Base-by-base conservation (phyloP, 1,284 basidiomycete genomes). In the Hortiboletus rubellus region DNA sequence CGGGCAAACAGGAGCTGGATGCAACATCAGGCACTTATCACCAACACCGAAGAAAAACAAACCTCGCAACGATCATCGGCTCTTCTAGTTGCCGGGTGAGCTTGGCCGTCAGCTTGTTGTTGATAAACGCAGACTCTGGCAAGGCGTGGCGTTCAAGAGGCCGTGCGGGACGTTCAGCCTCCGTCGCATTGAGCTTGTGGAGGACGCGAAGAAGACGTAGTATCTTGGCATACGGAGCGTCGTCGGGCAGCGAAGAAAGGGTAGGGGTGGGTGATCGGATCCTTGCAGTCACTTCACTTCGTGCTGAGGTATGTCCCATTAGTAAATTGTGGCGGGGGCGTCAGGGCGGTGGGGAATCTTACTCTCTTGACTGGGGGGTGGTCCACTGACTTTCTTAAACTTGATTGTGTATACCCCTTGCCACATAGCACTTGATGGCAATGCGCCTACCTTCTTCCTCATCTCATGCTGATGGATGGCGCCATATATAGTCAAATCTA, bases 61-160 rank as follows among this genome's bases (percentile, higher is more conserved):
- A 92, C 92, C 92, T 96, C 1, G 96, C 97, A 41, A 99, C 92
- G 62, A 99, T 96, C 93, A 99, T 97, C 0, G 94, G 94, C 73
- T 99, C 97, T 66, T 99, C 96, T 38, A 99, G 75, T 72, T 99
- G 97, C 41, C 97, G 85, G n/a, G 94, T 96, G 38, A 99, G 82
- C 74, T 99, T 99, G 24, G 97, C 97, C 1, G 95, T 96, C 46
- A 99, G 79, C 76, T 99, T 98, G 78, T 98, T 98, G 74, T 99
- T 99, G 63, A 99, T 87, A 70, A 99, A 99, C 0, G 91, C 84
- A 1, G 88, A 84, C 60, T 95, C 92, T 11, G 86, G 75, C 33
- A 89, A 77, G 57, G 79, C 79, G 37, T 83, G 78, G 54, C 80
- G 85, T 40, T 83, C 80, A 7, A 77, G 76, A 24, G 76, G 70